Conservation (phyloP, 1,139 yeast species). For the Yamadazyma triangularis region DNA sequence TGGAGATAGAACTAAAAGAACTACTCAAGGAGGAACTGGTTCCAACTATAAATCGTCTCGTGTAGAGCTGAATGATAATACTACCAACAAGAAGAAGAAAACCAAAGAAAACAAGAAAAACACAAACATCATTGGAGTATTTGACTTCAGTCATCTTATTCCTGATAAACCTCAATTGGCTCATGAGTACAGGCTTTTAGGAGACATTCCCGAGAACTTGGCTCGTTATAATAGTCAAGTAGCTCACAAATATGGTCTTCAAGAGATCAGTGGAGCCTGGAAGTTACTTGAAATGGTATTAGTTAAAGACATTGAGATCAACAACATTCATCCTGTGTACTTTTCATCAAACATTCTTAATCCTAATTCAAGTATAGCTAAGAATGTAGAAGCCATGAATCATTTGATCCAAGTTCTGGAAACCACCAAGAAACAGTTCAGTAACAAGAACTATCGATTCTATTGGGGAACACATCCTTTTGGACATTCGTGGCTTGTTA, state of each 20-base stretch:
- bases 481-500: constrained; percentile 73
- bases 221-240: constrained; percentile 71
- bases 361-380: constrained; percentile 9
- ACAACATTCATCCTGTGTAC: constrained; percentile 12
- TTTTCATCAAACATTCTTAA: constrained; percentile 6
- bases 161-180: constrained; percentile 81
- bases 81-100: constrained; percentile 11
- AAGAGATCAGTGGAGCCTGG: constrained; percentile 77
- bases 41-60: constrained; percentile 13
- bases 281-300: constrained; percentile 50
- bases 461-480: constrained; percentile 83
- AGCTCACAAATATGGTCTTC: constrained; percentile 59
- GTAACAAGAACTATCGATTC: constrained; percentile 25
- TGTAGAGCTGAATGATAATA: constrained; percentile 11
- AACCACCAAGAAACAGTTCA: constrained; percentile 13
- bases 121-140: constrained; percentile 55
- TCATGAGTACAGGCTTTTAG: constrained; percentile 65
- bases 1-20: constrained; percentile 1
- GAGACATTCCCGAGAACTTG: constrained; percentile 59
- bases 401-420: constrained; percentile 15
- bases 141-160: constrained; percentile 64
- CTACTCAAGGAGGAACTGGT: constrained; percentile 22
- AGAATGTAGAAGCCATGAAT: constrained; percentile 14
- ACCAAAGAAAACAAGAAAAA: constrained; percentile 17
- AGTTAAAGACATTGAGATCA: constrained; percentile 23